A percentile compares a stretch with the other conserved stretches of the same genome.
These are phyloP conservation scores for Dactylellina sp. DNA, from an alignment of 2,329 filamentous ascomycete species.

Conservation along the genomic window DNA sequence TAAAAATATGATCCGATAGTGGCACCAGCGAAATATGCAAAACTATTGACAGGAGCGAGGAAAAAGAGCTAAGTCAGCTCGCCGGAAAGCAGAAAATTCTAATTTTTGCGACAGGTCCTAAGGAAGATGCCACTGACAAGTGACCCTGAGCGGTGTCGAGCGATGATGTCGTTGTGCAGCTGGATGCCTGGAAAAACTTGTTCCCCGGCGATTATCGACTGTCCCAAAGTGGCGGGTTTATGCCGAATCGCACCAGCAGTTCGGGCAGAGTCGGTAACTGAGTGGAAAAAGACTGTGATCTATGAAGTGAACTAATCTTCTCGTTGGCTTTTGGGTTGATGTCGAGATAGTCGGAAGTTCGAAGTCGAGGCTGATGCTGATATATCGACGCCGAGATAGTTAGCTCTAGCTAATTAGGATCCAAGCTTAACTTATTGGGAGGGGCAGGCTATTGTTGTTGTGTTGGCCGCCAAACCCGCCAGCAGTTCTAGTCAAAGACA, in stretches of 20 bases:
- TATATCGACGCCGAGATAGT: too few species aligned
- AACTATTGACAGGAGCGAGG: too few species aligned
- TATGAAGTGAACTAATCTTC: conserved; percentile 1
- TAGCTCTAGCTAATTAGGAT: too few species aligned
- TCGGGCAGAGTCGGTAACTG: neutral
- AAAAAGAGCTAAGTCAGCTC: too few species aligned
- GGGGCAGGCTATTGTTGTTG: neutral
- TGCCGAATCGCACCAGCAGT: conserved; percentile 14
- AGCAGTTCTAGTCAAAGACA: neutral
- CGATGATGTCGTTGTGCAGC: conserved; percentile 48
- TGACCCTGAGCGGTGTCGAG: conserved; percentile 14
- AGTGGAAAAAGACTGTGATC: conserved; percentile 1
- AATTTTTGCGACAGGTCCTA: conserved; percentile 1
- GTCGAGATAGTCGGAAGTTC: too few species aligned
- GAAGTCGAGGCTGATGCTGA: neutral
- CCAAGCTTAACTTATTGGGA: too few species aligned
- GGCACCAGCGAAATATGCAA: neutral
- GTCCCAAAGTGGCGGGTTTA: conserved; percentile 28
- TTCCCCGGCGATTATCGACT: conserved; percentile 15
- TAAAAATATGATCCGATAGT: neutral
- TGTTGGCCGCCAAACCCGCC: conserved; percentile 6
- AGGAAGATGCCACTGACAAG: neutral
- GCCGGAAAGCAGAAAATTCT: neutral
- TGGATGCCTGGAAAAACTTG: conserved; percentile 40
- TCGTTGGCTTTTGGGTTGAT: too few species aligned